Evolutionary conservation across 2,329 filamentous ascomycete species (phyloP).

Genomic region (Periconia macrospinosa): DNA sequence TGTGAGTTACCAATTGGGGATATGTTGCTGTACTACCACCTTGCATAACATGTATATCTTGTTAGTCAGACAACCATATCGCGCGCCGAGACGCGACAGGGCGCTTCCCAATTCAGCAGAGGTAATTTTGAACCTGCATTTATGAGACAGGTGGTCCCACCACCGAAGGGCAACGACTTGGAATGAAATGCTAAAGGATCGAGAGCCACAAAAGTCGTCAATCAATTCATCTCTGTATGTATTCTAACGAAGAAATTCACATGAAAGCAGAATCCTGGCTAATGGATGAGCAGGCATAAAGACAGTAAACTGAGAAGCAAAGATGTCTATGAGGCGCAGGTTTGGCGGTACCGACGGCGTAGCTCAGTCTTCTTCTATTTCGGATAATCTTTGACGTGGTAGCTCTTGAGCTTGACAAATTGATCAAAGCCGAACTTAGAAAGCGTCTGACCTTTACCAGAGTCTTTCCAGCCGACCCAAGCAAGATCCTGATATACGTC

Average conservation of each 20-base stretch:
- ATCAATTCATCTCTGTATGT: neutral
- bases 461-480: constrained; percentile 99
- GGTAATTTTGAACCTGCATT: constrained; percentile 15
- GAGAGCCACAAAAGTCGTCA: neutral
- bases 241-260: neutral
- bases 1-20: neutral
- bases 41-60: constrained; percentile 36
- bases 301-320: neutral
- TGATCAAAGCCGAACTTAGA: constrained; percentile 92
- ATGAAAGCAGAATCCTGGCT: neutral
- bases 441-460: constrained; percentile 86
- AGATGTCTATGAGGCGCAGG: neutral
- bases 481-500: constrained; percentile 70
- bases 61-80: constrained; percentile 26
- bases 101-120: constrained; percentile 16
- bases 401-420: constrained; percentile 95
- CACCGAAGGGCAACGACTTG: constrained; percentile 3
- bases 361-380: constrained; percentile 54
- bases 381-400: constrained; percentile 81
- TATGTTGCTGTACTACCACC: constrained; percentile 23
- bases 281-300: neutral
- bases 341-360: constrained; percentile 15
- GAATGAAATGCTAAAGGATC: no score
- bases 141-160: constrained; percentile 27
- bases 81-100: constrained; percentile 20